Evolutionary conservation across 1,139 yeast species (phyloP).

Genomic region (Entelexis paramagnoliae): DNA sequence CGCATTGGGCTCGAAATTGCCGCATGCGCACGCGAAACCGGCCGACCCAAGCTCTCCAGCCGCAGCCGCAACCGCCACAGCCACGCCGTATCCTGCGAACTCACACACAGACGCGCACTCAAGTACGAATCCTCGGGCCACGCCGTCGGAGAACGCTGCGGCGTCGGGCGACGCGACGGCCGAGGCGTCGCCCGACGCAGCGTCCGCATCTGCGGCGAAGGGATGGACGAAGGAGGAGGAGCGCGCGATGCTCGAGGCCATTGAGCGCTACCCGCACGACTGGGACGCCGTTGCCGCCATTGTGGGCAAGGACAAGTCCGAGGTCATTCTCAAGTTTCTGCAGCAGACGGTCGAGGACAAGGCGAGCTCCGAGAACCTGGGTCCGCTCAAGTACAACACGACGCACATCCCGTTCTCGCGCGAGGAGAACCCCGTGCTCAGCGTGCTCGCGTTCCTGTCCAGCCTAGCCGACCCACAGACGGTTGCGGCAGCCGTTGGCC

Average conservation of each 20-base stretch:
- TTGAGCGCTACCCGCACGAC: constrained; percentile 40
- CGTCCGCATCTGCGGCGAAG: constrained; percentile 6
- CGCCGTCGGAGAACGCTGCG: not conserved
- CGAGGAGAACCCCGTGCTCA: constrained; percentile 84
- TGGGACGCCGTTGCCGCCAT: constrained; percentile 66
- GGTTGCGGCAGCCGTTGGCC: constrained; percentile 58
- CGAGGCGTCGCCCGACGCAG: not conserved
- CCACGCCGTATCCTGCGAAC: not conserved
- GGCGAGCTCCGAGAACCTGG: constrained; percentile 42
- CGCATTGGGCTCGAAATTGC: not conserved
- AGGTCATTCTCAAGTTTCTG: constrained; percentile 69
- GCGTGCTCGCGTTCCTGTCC: constrained; percentile 78
- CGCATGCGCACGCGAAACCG: not conserved
- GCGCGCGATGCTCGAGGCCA: constrained; percentile 48
- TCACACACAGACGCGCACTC: not conserved
- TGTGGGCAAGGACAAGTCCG: constrained; percentile 66
- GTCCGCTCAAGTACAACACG: constrained; percentile 74
- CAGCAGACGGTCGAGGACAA: constrained; percentile 68
- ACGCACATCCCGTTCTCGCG: constrained; percentile 68
- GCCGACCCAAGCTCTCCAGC: not conserved
- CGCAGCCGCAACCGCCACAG: not conserved
- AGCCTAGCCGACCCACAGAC: constrained; percentile 84
- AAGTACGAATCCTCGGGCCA: not conserved
- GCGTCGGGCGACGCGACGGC: not conserved
- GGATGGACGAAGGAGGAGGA: constrained; percentile 58